A percentile compares a stretch with the other conserved stretches of the same genome.
phyloP scores from a whole-genome alignment of 352 stramenopile species.

The Phytophthora cryptogea region DNA sequence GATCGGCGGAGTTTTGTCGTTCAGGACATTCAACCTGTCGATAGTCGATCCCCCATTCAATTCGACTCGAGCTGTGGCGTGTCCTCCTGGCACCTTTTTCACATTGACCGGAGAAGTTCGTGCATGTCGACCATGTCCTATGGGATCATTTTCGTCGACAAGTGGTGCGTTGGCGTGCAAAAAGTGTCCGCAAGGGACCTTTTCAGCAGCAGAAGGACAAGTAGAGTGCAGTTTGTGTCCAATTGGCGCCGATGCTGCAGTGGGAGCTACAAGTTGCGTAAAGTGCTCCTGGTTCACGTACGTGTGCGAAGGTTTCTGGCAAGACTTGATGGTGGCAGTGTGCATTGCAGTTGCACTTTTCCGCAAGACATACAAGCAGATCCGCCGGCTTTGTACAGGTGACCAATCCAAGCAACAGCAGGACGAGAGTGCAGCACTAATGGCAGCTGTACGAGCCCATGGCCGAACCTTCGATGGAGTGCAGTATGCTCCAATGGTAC shows the following conservation, averaged over 20 bases:
- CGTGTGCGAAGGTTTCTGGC: constrained; percentile 60
- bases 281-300: constrained; percentile 59
- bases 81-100: constrained; percentile 40
- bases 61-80: constrained; percentile 38
- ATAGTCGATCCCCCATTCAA: constrained; percentile 24
- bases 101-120: constrained; percentile 3
- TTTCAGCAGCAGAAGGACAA: constrained; percentile 42
- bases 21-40: constrained; percentile 25
- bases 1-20: constrained; percentile 16
- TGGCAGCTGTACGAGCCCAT: constrained; percentile 52
- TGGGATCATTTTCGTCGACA: constrained; percentile 34
- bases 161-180: constrained; percentile 42
- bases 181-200: constrained; percentile 43
- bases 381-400: constrained; percentile 35
- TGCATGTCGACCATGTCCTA: constrained; percentile 38
- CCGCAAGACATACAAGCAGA: constrained; percentile 34
- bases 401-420: constrained; percentile 37
- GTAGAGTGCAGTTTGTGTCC: constrained; percentile 44
- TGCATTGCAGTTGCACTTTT: constrained; percentile 24
- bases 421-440: constrained; percentile 47
- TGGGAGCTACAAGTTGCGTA: constrained; percentile 43
- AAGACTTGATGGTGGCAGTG: constrained; percentile 42
- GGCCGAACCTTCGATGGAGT: constrained; percentile 43
- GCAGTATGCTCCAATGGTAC: constrained; percentile 52
- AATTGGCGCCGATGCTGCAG: constrained; percentile 34